A percentile compares a stretch with the other conserved stretches of the same genome.
phyloP scores from a whole-genome alignment of 306 rosid genomes.

The Castanospermum australe region DNA sequence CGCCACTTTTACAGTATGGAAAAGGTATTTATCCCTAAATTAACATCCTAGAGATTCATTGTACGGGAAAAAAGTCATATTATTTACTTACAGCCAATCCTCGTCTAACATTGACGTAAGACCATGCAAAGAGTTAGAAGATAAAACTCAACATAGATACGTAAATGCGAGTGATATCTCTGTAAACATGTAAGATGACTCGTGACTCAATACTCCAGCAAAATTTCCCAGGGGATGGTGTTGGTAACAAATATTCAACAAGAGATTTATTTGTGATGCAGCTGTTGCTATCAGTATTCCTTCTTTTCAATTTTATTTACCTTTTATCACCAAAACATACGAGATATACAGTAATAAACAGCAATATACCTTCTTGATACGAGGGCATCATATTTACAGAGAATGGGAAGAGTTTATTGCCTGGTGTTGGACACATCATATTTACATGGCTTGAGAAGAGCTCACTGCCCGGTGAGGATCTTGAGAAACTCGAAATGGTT shows the following conservation, averaged over 20 bases:
- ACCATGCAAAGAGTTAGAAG: not conserved
- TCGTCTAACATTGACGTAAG: not conserved
- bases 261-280: conserved; percentile 13
- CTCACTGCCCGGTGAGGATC: not conserved
- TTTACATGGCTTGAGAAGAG: conserved; percentile 41
- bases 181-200: not conserved
- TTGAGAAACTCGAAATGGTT: conserved; percentile 4
- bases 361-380: conserved; percentile 21
- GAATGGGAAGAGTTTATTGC: conserved; percentile 10
- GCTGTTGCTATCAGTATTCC: not conserved
- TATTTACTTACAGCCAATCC: too few species aligned
- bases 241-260: not conserved
- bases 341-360: not conserved
- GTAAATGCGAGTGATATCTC: not conserved
- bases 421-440: conserved; percentile 23
- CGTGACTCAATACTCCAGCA: not conserved
- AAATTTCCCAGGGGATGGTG: not conserved
- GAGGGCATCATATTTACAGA: conserved; percentile 42
- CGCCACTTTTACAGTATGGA: not conserved
- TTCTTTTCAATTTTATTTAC: conserved; percentile 5
- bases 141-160: not conserved
- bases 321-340: conserved; percentile 9
- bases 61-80: too few species aligned
- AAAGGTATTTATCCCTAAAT: too few species aligned
- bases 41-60: not conserved